Conservation (phyloP, 2,329 filamentous ascomycete genomes). For the Graphilbum sp. region DNA sequence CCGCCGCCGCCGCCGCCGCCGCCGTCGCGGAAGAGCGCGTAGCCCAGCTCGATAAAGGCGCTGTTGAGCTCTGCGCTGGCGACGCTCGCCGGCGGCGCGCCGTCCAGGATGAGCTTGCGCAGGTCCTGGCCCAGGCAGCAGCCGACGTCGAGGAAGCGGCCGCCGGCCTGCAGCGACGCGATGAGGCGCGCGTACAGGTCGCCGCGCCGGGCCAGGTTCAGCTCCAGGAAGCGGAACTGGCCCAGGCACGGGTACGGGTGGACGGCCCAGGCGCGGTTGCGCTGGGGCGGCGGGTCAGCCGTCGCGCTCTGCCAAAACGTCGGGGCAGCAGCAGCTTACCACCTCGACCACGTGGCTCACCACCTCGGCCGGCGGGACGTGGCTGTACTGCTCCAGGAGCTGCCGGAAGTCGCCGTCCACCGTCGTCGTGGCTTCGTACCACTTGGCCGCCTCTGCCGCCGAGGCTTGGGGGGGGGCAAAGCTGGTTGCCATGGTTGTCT, state of each 20-base stretch:
- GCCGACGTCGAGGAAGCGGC: slow-evolving; percentile 23
- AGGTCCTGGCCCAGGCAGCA: slow-evolving; percentile 26
- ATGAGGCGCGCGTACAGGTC: slow-evolving; percentile 15
- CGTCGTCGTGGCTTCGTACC: slow-evolving; percentile 2
- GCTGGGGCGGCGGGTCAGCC: too few relatives aligned
- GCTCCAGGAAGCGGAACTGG: slow-evolving; percentile 23
- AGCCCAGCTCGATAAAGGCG: slow-evolving; percentile 22
- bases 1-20: too few relatives aligned
- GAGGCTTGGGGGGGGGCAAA: slow-evolving; percentile 2
- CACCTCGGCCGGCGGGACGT: slow-evolving; percentile 5
- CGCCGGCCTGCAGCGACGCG: slow-evolving; percentile 9
- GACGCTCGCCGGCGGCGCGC: slow-evolving; percentile 14
- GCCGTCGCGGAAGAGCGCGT: slow-evolving; percentile 22
- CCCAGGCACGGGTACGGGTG: slow-evolving; percentile 26
- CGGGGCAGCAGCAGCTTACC: slow-evolving; percentile 1
- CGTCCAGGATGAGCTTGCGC: slow-evolving; percentile 22
- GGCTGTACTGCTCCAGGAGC: slow-evolving; percentile 8
- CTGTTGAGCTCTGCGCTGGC: slow-evolving; percentile 19
- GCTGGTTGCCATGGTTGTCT: not conserved
- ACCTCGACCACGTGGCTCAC: slow-evolving; percentile 7
- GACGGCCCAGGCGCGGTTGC: slow-evolving; percentile 12
- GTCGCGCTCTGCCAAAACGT: not conserved
- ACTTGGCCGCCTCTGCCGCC: slow-evolving; percentile 1
- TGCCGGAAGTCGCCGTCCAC: slow-evolving; percentile 4
- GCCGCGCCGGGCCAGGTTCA: slow-evolving; percentile 17